A percentile compares a stretch with the other conserved stretches of the same genome.
These are phyloP conservation scores for Goniomonas avonlea DNA, from an alignment of 78 protist genomes.

Conservation along the genomic window DNA sequence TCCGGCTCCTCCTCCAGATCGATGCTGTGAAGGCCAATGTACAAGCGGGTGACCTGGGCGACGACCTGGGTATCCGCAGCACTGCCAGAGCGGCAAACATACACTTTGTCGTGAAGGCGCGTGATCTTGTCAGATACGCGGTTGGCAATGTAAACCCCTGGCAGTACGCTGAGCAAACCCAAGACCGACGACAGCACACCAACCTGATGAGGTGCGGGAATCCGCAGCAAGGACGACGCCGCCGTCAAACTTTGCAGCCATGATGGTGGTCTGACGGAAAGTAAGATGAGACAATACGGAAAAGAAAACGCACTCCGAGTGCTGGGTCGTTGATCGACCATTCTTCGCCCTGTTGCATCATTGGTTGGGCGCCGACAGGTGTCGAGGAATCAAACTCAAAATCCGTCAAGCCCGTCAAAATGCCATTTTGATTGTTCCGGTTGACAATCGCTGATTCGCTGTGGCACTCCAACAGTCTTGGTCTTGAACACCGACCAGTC, in stretches of 20 bases:
- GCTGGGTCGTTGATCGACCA: no score
- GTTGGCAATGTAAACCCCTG: constrained; percentile 83
- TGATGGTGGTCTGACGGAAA: constrained; percentile 79
- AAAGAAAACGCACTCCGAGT: neutral
- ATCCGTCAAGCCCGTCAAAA: no score
- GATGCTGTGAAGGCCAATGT: constrained; percentile 63
- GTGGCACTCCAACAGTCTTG: no score
- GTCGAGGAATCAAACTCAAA: no score
- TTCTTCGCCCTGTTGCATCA: no score
- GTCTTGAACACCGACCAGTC: no score
- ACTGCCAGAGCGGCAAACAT: constrained; percentile 87
- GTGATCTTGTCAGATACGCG: constrained; percentile 91
- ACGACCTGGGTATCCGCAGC: constrained; percentile 97
- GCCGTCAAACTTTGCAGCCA: constrained; percentile 88
- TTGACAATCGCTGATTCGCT: no score
- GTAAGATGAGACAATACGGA: neutral
- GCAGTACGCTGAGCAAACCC: no score
- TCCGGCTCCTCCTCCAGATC: constrained; percentile 71
- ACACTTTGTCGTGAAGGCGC: constrained; percentile 52
- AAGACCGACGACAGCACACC: no score
- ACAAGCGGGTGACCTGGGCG: constrained; percentile 67
- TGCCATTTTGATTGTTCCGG: no score
- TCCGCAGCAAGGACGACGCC: constrained; percentile 96
- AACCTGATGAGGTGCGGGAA: constrained; percentile 86
- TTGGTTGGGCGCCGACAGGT: no score